Conservation (phyloP, 352 stramenopile genomes). For the Globisporangium solare region DNA sequence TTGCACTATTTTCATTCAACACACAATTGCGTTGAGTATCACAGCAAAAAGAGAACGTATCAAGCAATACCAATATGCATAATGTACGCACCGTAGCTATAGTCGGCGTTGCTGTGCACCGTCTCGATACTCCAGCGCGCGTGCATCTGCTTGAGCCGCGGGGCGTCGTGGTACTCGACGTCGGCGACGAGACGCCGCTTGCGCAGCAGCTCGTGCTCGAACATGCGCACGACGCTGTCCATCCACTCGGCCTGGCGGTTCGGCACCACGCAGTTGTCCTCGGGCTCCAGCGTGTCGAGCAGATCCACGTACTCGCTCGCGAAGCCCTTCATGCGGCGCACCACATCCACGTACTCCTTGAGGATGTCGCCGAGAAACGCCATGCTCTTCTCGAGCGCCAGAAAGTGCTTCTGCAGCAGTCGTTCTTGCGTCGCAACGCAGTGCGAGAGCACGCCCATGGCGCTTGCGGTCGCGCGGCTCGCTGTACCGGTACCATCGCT, state of each 20-base stretch:
- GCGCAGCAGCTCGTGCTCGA: slow-evolving; percentile 54
- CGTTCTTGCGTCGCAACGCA: slow-evolving; percentile 29
- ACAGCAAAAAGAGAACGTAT: neutral
- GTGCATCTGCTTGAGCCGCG: slow-evolving; percentile 29
- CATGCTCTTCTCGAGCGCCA: slow-evolving; percentile 61
- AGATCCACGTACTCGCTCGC: slow-evolving; percentile 28
- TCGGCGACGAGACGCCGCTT: slow-evolving; percentile 47
- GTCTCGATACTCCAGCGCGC: slow-evolving; percentile 38
- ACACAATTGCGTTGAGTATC: too few species aligned
- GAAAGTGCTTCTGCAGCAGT: slow-evolving; percentile 61
- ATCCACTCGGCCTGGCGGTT: slow-evolving; percentile 61
- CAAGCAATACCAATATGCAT: neutral
- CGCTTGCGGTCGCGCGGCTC: neutral
- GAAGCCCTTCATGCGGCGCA: slow-evolving; percentile 37
- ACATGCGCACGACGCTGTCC: slow-evolving; percentile 65
- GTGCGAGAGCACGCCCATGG: slow-evolving; percentile 42
- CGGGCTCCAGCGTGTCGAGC: slow-evolving; percentile 18
- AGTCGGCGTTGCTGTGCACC: slow-evolving; percentile 37
- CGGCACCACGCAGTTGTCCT: slow-evolving; percentile 10
- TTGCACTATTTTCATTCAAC: slow-evolving; percentile 34
- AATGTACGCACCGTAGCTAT: slow-evolving; percentile 45
- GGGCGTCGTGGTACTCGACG: slow-evolving; percentile 48
- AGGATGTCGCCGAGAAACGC: slow-evolving; percentile 51
- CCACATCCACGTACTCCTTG: slow-evolving; percentile 38
- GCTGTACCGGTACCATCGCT: slow-evolving; percentile 3